Evolutionary conservation across 495 filamentous ascomycete species (phyloP).

Genomic region (Penicillium odoratum): DNA sequence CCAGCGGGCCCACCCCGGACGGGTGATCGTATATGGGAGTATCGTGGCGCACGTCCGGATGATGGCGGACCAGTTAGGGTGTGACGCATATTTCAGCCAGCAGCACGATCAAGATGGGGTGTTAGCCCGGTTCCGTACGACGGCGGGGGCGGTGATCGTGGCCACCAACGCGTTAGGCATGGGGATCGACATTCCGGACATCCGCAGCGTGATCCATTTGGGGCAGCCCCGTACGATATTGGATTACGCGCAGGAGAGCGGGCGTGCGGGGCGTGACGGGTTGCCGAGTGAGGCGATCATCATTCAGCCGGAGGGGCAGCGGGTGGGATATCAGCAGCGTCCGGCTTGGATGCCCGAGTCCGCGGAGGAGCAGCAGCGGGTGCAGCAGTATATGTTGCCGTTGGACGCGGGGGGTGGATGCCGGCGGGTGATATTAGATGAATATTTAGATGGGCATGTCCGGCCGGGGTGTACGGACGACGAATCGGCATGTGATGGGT

Average conservation of each 20-base stretch:
- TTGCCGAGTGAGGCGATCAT: neutral
- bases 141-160: neutral
- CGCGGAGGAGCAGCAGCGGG: neutral
- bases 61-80: neutral
- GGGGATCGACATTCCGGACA: neutral
- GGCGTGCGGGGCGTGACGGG: neutral
- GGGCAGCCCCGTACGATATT: neutral
- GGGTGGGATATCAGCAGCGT: neutral
- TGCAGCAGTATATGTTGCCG: neutral
- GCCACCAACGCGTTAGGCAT: neutral
- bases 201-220: neutral
- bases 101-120: neutral
- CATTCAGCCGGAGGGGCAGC: neutral
- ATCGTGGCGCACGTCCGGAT: neutral
- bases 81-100: neutral
- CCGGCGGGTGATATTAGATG: neutral
- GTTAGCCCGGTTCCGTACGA: neutral
- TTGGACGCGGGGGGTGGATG: neutral
- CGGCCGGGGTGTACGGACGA: neutral
- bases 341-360: neutral
- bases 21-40: neutral
- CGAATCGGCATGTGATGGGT: neutral
- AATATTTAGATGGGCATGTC: constrained; percentile 1
- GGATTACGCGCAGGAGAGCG: neutral
- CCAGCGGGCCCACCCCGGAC: neutral